Evolutionary conservation across 805 yeast species (phyloP), one percentile per base, ranked within the genome.

Genomic region (Myxozyma sirexii): DNA sequence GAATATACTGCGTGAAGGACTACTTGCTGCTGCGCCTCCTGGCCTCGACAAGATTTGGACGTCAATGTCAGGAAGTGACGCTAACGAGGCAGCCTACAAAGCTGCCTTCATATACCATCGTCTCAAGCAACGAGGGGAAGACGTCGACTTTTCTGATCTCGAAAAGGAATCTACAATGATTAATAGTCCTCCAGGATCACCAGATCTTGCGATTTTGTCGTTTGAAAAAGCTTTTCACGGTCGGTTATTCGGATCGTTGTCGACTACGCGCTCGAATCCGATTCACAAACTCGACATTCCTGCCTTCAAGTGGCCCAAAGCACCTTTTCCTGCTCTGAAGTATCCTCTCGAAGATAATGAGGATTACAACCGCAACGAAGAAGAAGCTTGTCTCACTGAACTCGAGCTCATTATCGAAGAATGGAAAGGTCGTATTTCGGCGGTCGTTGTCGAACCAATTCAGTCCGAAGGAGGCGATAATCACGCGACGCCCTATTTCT

Each of bases 231-330:
- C 94, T 31, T 93, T 92, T 88, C 98, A 92, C 74, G 98, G 98
- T 66, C 85, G 98, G 76, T 77, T 91, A 65, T 90, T 92, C 77
- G 98, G 97, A 24, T 83, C 96, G 56, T 91, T 89, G 45, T 88
- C 97, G 5, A 84, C 90, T 66, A 92, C 98, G 41, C 84, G 96
- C 74, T 90, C 97, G 58, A 93, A 90, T 80, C 97, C 97, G 67
- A 83, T 93, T 69, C 98, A 92, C 80, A 92, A 93, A 79, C 79
- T 92, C 75, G 80, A 78, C 59, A 72, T 93, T 77, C 98, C 98
- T 62, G 85, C 96, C 5, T 92, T 92, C 79, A 84, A 89, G 71
- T 92, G 97, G 97, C 98, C 98, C 72, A 91, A 88, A 74, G 97
- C 97, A 57, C 90, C 90, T 64, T 92, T 86, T 79, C 98, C 98